Conservation (phyloP, 129 eudicot genomes). For the Artemisia tridentata region DNA sequence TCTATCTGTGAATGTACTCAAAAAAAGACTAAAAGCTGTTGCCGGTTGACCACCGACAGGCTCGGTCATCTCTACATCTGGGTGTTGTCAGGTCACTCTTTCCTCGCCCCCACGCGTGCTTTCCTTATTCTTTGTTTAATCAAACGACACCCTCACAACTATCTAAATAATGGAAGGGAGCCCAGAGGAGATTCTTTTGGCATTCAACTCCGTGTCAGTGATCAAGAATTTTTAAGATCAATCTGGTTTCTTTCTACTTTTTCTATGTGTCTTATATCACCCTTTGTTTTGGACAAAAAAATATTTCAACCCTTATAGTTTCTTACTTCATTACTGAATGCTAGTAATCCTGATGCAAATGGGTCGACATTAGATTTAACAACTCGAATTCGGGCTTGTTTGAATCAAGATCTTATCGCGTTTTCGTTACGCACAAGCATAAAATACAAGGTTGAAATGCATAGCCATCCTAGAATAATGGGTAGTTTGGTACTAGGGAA, state of each 20-base stretch:
- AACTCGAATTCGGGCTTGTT: too few species aligned
- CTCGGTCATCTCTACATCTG: constrained; percentile 19
- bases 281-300: neutral
- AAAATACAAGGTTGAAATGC: too few species aligned
- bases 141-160: neutral
- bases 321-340: too few species aligned
- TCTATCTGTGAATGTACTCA: constrained; percentile 15
- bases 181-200: constrained; percentile 5
- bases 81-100: constrained; percentile 30
- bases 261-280: neutral
- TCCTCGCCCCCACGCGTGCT: constrained; percentile 32
- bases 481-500: too few species aligned
- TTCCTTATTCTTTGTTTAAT: neutral
- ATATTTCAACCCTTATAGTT: too few species aligned
- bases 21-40: constrained; percentile 22
- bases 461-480: too few species aligned
- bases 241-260: neutral
- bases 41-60: constrained; percentile 48
- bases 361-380: too few species aligned
- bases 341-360: too few species aligned
- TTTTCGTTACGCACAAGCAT: too few species aligned
- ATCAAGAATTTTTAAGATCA: neutral
- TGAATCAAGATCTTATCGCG: too few species aligned
- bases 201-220: neutral
- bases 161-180: constrained; percentile 16